Base-by-base conservation (phyloP, 139 green algal genomes). In the Closterium sp. region DNA sequence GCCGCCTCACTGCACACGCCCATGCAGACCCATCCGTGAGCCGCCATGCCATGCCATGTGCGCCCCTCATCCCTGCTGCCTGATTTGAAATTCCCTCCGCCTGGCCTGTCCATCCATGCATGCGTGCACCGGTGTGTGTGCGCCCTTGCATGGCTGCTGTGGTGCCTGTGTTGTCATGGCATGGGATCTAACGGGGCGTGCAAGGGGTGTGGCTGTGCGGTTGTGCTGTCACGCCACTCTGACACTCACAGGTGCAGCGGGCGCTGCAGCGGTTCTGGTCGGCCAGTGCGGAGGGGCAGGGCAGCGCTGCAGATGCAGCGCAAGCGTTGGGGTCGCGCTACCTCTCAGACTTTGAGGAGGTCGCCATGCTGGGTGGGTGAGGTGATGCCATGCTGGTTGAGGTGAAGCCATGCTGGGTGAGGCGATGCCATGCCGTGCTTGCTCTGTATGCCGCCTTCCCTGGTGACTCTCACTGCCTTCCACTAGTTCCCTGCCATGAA, bases 281-380 rank as follows among this genome's bases (percentile, higher is more conserved):
- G 21, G 70, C 31, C 24, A 45, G 31, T 32, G 21, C 50, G 21
- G 62, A 92, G 86, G 34, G 31, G n/a, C 84, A 86, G 27, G 87
- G 89, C 86, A 31, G 30, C 31, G 31, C 50, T 84, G 85, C 29
- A 7, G 86, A 79, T 11, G 70, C 89, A n/a, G 62, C 62, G 27
- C 62, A 79, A 13, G 62, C 62, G 19, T 79, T 27, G 85, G 85
- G 28, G 11, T 89, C 91, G 38, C 89, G 91, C 21, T 96, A 96
- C 89, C 70, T 90, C 31, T 88, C 91, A 62, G 95, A 96, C 89
- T 97, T 96, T 32, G 87, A 96, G 79, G 97, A 99, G 94, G 45
- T 98, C 62, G 86, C 92, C 24, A 87, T 92, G 27, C 95, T 99
- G 87, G 97, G 97, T 45, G 79, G 22, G 90, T 73, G 88, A 85